Base-by-base conservation (phyloP, 2,329 filamentous ascomycete genomes). In the Trichoderma sp. region DNA sequence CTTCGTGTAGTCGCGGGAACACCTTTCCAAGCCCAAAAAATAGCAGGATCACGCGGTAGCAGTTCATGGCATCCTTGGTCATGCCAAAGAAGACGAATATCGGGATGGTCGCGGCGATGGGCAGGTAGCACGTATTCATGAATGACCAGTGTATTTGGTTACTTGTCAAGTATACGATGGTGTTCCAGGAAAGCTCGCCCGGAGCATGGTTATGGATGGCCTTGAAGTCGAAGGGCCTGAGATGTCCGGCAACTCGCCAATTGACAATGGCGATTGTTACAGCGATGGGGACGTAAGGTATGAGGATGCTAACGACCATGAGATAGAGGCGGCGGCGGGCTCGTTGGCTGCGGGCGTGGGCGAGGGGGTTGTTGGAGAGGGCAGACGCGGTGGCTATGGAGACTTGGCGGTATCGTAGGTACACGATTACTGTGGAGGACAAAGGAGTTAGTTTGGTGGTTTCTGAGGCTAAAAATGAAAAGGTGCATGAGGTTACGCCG, bases 51-150 rank as follows among this genome's bases (percentile, higher is more conserved):
- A 71, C 64, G 24, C 85, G 80, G 75, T 88, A 88, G 64, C 78
- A 79, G 68, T 85, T 85, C 70, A 83, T 77, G 13, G 85, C 84
- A 35, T 88, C 86, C 31, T 80, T 81, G n/a, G 84, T 87, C 69
- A 82, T 82, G 57, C 87, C 87, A 68, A 88, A 89, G 76, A 87
- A 87, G 35, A 82, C 53, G 53, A 88, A 84, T 59, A 88, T 80
- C 58, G 83, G 80, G 1, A 85, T 73, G 5, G 81, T 78, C 2
- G 84, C 82, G 2, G 85, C 61, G 65, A 86, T 83, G 27, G 81
- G 71, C 24, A 88, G 80, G 77, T 85, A 89, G 65, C 79, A 80
- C 69, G 81, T 80, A 72, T 86, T 85, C 72, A 86, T 72, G 60
- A 79, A 74, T 1, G 75, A 64, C 62, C 82, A 83, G 14, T 75